A percentile compares a stretch with the other conserved stretches of the same genome.
phyloP scores from a whole-genome alignment of 2,329 filamentous ascomycete genomes.

The Pestalotiopsis sp. region DNA sequence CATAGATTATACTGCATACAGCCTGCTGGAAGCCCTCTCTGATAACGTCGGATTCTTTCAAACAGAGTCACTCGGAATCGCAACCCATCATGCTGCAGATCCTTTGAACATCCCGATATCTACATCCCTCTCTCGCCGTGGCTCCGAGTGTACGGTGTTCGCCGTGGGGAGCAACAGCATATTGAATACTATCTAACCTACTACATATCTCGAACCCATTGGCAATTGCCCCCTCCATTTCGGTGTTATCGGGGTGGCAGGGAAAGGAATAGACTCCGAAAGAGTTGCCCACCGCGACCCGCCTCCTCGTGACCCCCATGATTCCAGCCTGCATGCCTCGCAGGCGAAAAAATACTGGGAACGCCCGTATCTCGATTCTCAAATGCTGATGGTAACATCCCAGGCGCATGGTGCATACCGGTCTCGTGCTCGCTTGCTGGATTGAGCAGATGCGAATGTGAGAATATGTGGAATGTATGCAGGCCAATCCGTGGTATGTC shows the following conservation, averaged over 20 bases:
- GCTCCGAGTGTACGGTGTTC: no score
- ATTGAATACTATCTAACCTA: no score
- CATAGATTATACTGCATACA: no score
- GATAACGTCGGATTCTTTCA: no score
- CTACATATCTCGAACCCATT: not conserved
- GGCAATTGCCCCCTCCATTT: not conserved
- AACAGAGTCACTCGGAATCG: no score
- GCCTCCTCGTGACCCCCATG: not conserved
- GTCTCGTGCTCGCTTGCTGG: not conserved
- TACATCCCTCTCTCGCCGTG: no score
- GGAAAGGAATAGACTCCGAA: not conserved
- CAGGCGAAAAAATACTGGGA: not conserved
- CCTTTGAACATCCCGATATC: no score
- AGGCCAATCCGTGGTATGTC: not conserved
- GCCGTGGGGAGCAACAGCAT: no score
- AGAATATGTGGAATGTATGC: not conserved
- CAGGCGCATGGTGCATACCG: not conserved
- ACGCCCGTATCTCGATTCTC: not conserved
- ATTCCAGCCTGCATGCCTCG: not conserved
- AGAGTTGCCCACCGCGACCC: not conserved
- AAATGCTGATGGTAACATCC: not conserved
- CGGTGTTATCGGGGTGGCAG: not conserved
- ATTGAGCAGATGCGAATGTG: not conserved
- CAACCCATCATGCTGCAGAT: no score
- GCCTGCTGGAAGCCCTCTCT: no score